These are phyloP conservation scores for Magnaporthales sp. DNA, from an alignment of 2,329 filamentous ascomycete genomes.

Conservation along the genomic window DNA sequence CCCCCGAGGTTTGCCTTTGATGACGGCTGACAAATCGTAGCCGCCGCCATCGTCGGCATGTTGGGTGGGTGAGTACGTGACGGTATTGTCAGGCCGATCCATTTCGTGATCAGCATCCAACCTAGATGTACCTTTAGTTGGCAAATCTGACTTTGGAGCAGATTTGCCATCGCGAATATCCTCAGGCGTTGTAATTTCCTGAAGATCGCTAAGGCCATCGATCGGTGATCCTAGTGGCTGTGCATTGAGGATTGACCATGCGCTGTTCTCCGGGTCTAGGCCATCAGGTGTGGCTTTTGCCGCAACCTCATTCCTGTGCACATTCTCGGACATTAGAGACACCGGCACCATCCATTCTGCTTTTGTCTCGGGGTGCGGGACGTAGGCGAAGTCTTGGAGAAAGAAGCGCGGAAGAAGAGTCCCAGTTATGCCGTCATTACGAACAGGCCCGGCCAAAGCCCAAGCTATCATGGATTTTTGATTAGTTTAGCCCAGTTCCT, in stretches of 20 bases:
- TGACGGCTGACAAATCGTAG: neutral
- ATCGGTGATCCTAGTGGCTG: too few species aligned
- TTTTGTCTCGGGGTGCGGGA: constrained; percentile 43
- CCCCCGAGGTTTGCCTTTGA: constrained; percentile 1
- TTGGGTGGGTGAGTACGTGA: neutral
- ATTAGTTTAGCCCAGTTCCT: neutral
- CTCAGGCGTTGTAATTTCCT: neutral
- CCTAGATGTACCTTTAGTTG: neutral
- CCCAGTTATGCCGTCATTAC: constrained; percentile 42
- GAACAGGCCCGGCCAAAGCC: constrained; percentile 51
- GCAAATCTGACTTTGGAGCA: neutral
- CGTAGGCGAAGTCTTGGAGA: constrained; percentile 50
- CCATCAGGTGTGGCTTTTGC: neutral
- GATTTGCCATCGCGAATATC: neutral
- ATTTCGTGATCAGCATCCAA: constrained; percentile 4
- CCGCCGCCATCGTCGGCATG: neutral
- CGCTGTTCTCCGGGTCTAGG: too few species aligned
- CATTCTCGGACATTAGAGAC: neutral
- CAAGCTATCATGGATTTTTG: neutral
- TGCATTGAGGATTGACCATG: too few species aligned
- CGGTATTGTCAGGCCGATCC: neutral
- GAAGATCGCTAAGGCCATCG: neutral
- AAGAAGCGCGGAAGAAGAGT: constrained; percentile 49
- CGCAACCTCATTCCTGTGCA: neutral
- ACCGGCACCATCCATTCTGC: constrained; percentile 47